Evolutionary conservation across 2,329 filamentous ascomycete genomes (phyloP), one percentile per base, ranked within the genome.

Genomic region (Aureobasidium uvarum): DNA sequence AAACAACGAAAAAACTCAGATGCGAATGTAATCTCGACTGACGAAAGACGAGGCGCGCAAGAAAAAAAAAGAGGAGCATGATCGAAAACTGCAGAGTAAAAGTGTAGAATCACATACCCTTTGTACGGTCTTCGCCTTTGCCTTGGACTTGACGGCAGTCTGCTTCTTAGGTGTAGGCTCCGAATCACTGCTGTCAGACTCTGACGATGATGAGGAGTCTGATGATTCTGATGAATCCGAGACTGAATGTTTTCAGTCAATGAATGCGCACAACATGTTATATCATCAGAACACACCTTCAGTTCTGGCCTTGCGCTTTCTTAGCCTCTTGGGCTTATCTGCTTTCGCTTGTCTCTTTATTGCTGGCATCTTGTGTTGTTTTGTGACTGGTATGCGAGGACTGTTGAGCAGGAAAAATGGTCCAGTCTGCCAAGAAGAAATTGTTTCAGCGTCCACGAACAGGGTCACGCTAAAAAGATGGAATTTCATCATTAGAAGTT

Each of bases 231-330:
- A 64, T 20, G 62, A 64, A 41, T 54, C 43, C 23, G 58, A 62
- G 45, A 62, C 58, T 62, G 33, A 5, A 8, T 5, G 11, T 38
- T 28, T 25, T 31, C 18, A 18, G 46, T 62, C 36, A 62, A 18
- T 31, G 50, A 8, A 18, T 16, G 43, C 16, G 25, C 38, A 20
- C 39, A 45, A 33, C 4, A 45, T 20, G 0, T 14, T 33, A 1
- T 2, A 8, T 6, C 0, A 25, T 3, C 18, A 48, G 11, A 28
- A 64, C 52, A 18, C 23, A 65, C 63, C 63, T 41, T 65, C 52
- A 2, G 63, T 65, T 41, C 63, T 58, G 2, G 63, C 52, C 23
- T 52, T 65, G 54, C 63, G 52, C 45, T 65, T 65, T 25, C 63
- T 58, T 18, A 39, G 13, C 6, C 63, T 51, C 52, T 65, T 65